These are phyloP conservation scores for Calophaca sinica DNA, from an alignment of 306 rosid genomes.

Conservation along the genomic window DNA sequence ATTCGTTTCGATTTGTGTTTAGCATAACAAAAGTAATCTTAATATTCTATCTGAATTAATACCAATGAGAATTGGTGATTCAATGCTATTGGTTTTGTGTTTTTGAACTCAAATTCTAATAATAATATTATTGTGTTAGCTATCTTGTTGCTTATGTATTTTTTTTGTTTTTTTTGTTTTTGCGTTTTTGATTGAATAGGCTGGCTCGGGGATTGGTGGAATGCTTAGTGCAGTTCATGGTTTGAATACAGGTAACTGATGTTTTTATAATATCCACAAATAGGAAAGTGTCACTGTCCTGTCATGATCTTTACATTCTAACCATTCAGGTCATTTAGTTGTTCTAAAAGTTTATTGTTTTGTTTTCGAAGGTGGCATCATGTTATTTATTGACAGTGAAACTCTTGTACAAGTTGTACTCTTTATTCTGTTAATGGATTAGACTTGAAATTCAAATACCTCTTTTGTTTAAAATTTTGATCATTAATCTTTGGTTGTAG, in stretches of 20 bases:
- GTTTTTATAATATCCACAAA: background rate
- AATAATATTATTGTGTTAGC: background rate
- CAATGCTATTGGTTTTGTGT: background rate
- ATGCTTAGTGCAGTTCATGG: conserved; percentile 80
- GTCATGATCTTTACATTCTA: background rate
- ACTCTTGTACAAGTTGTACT: background rate
- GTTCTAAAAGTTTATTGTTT: background rate
- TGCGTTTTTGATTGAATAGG: conserved; percentile 52
- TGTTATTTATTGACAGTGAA: conserved; percentile 22
- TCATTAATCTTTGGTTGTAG: conserved; percentile 59
- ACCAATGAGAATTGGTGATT: background rate
- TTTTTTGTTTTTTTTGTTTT: too few relatives aligned
- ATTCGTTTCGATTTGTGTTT: background rate
- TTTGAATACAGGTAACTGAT: conserved; percentile 69
- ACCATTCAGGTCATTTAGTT: conserved; percentile 1
- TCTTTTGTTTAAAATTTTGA: conserved; percentile 38
- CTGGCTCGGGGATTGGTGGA: conserved; percentile 87
- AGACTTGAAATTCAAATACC: background rate
- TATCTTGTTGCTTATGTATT: conserved; percentile 23
- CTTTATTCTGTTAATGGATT: background rate
- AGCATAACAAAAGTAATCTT: background rate
- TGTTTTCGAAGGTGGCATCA: background rate
- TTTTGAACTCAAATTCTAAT: background rate
- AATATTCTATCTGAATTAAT: background rate
- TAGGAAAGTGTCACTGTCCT: background rate